phyloP scores from a whole-genome alignment of 2,329 filamentous ascomycete species.

The Colletotrichum trifolii region DNA sequence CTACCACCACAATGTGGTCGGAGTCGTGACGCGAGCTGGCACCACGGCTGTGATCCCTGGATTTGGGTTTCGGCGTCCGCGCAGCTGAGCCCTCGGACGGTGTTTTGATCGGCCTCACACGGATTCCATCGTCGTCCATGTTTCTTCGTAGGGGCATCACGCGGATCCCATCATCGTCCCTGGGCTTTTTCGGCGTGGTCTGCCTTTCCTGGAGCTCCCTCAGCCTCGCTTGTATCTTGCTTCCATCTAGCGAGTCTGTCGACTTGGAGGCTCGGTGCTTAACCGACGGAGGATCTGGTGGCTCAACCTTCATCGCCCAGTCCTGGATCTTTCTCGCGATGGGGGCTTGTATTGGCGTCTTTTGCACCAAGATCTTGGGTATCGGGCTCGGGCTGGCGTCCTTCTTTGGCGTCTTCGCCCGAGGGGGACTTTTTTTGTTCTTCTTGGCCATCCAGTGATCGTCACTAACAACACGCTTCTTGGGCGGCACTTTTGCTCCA shows the following conservation, averaged over 20 bases:
- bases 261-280: conserved; percentile 52
- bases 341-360: conserved; percentile 64
- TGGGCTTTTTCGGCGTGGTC: conserved; percentile 31
- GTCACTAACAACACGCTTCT: conserved; percentile 93
- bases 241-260: conserved; percentile 43
- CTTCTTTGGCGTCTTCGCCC: conserved; percentile 48
- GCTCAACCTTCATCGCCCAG: conserved; percentile 68
- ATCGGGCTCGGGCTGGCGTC: conserved; percentile 52
- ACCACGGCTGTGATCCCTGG: conserved; percentile 34
- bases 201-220: conserved; percentile 35
- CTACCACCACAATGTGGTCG: conserved; percentile 44
- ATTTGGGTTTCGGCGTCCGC: conserved; percentile 39
- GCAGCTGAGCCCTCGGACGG: conserved; percentile 31
- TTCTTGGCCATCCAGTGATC: conserved; percentile 83
- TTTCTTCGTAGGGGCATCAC: conserved; percentile 53
- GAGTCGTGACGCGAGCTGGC: conserved; percentile 41
- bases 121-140: conserved; percentile 47
- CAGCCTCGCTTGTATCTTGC: conserved; percentile 40
- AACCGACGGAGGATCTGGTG: conserved; percentile 53
- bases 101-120: conserved; percentile 42
- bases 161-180: conserved; percentile 55
- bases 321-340: conserved; percentile 70
- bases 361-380: conserved; percentile 69
- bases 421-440: conserved; percentile 61
- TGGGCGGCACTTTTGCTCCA: conserved; percentile 71